Evolutionary conservation across 371 early-diverging fungal species (phyloP), one percentile per base, ranked within the genome.

Genomic region (Phascolomyces articulosus): DNA sequence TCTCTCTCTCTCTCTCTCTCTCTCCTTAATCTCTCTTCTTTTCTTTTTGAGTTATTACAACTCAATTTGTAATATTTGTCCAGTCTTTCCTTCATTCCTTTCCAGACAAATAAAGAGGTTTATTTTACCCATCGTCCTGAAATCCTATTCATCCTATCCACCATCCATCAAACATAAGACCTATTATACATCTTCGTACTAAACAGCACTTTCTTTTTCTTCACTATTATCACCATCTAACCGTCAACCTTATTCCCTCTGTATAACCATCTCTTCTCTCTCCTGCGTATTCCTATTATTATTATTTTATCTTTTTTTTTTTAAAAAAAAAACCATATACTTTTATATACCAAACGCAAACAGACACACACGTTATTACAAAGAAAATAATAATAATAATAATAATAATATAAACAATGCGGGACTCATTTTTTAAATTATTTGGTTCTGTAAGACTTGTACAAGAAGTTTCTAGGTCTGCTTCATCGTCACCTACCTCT

Each of bases 401-500:
- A 41, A 18, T 20, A 20, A 18, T 13, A 13, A 44, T 44, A 20
- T 26, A n/a, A 24, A 63, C 56, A 40, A 65, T 67, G 67, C 53
- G 55, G 62, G 72, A 77, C 55, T 67, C 73, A 34, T 65, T 82
- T 18, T 75, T 77, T 24, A 72, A 74, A 62, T 58, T 83, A 72
- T 69, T 83, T 70, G 72, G 78, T 24, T 78, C 80, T 58, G 72
- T 83, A 26, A 70, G 72, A 66, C 69, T 83, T 18, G 78, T 83
- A 18, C 80, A 83, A 66, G 83, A 83, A 65, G 75, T 83, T 16
- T 80, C 83, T 31, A 67, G 75, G 61, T 74, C 79, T 27, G 66
- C 64, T 6, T 57, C 66, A 34, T 55, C 48, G 31, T 48, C 69
- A 23, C 54, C 62, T 20, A 27, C 62, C 34, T 23, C 38, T 3